Percentiles rank a stretch among this genome's conserved stretches.
These are phyloP conservation scores for Rhizopus arrhizus DNA, from an alignment of 371 early-diverging fungal genomes.

Conservation along the genomic window DNA sequence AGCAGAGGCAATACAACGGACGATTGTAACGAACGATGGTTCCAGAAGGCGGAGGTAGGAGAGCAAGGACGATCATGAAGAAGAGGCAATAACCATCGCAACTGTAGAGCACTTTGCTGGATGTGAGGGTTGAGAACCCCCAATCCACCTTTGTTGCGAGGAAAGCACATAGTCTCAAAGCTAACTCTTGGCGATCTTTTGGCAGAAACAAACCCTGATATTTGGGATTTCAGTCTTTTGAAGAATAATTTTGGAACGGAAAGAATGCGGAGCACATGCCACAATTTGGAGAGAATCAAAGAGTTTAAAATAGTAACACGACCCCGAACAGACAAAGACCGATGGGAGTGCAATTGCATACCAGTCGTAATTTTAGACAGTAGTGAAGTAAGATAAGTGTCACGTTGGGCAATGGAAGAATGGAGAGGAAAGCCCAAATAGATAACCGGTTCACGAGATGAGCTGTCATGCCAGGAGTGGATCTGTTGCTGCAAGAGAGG, in stretches of 20 bases:
- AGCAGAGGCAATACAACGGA: no score
- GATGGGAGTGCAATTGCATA: conserved; percentile 8
- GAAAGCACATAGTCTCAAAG: background rate
- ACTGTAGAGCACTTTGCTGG: conserved; percentile 4
- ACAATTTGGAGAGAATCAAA: conserved; percentile 26
- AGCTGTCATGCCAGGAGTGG: conserved; percentile 20
- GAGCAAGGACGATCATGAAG: background rate
- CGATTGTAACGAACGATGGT: no score
- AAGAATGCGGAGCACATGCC: conserved; percentile 30
- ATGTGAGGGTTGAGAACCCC: conserved; percentile 9
- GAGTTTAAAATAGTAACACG: conserved; percentile 23
- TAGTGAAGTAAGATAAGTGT: conserved; percentile 9
- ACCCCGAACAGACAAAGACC: conserved; percentile 27
- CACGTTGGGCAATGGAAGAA: conserved; percentile 14
- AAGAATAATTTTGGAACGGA: conserved; percentile 2
- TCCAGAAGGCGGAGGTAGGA: background rate
- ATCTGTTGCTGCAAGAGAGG: background rate
- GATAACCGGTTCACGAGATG: background rate
- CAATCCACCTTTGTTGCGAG: conserved; percentile 8
- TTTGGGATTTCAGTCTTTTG: background rate
- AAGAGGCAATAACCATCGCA: conserved; percentile 5
- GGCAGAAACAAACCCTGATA: conserved; percentile 10
- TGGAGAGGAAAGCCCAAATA: conserved; percentile 31
- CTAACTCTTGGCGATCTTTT: conserved; percentile 15
- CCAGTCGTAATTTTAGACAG: conserved; percentile 9